phyloP scores from a whole-genome alignment of 2,329 filamentous ascomycete species.

The Blumeria graminis region DNA sequence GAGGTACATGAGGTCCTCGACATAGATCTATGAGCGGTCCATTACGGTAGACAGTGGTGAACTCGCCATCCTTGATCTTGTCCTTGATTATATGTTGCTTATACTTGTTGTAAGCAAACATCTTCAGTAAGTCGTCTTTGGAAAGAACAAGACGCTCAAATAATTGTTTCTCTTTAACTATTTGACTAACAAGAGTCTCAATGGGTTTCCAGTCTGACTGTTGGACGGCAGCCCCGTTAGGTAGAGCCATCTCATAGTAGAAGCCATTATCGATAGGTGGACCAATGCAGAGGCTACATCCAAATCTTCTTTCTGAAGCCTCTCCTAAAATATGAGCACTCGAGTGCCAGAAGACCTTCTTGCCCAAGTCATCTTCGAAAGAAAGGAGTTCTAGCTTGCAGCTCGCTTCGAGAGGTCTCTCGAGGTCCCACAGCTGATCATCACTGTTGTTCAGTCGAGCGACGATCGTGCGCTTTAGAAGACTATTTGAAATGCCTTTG shows the following conservation, averaged over 20 bases:
- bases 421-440: slow-evolving; percentile 69
- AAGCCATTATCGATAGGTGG: slow-evolving; percentile 81
- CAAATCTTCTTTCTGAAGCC: slow-evolving; percentile 71
- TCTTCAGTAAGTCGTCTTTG: slow-evolving; percentile 78
- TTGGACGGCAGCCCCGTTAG: slow-evolving; percentile 44
- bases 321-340: slow-evolving; percentile 92
- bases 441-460: slow-evolving; percentile 53
- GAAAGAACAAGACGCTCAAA: slow-evolving; percentile 77
- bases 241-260: slow-evolving; percentile 89
- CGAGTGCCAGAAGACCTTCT: slow-evolving; percentile 95
- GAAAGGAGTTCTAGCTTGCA: slow-evolving; percentile 66
- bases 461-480: slow-evolving; percentile 69
- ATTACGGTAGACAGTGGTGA: slow-evolving; percentile 76
- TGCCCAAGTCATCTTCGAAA: slow-evolving; percentile 50
- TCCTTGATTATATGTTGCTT: slow-evolving; percentile 94
- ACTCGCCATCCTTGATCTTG: slow-evolving; percentile 71
- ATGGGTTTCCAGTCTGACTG: slow-evolving; percentile 64
- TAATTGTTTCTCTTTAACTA: slow-evolving; percentile 89
- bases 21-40: slow-evolving; percentile 89
- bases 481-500: slow-evolving; percentile 60
- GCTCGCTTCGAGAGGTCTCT: slow-evolving; percentile 68
- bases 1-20: slow-evolving; percentile 79
- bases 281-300: slow-evolving; percentile 80
- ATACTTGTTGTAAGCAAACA: slow-evolving; percentile 97
- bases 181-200: slow-evolving; percentile 54